Evolutionary conservation across 2,329 filamentous ascomycete species (phyloP).

Genomic region (Thyridium curvatum): DNA sequence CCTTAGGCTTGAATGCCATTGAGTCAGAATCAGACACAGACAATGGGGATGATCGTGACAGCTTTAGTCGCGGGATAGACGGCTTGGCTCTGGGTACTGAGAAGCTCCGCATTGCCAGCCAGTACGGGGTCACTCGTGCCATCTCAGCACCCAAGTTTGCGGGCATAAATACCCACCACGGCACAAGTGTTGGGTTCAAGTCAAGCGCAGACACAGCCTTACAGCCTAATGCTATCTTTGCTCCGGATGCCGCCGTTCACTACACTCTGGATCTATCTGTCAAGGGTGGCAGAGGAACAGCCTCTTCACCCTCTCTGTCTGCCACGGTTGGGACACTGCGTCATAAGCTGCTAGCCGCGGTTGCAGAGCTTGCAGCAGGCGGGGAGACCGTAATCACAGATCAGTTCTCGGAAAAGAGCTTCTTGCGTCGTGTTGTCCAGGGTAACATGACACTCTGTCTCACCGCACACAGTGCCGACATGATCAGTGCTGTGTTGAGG

Average conservation of each 20-base stretch:
- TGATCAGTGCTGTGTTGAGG: constrained; percentile 45
- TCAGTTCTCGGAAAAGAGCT: constrained; percentile 35
- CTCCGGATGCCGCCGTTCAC: constrained; percentile 43
- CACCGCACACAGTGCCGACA: constrained; percentile 52
- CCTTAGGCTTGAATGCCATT: constrained; percentile 53
- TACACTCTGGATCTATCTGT: constrained; percentile 46
- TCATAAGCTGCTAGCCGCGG: constrained; percentile 46
- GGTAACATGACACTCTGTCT: constrained; percentile 45
- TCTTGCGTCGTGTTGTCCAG: constrained; percentile 39
- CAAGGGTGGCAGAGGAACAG: constrained; percentile 32
- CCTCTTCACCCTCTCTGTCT: constrained; percentile 38
- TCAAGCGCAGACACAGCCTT: constrained; percentile 36
- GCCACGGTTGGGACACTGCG: constrained; percentile 45
- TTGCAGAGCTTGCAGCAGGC: constrained; percentile 22
- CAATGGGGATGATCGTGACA: constrained; percentile 31
- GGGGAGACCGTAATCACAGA: constrained; percentile 13
- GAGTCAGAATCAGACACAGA: constrained; percentile 43
- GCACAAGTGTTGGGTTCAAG: constrained; percentile 47
- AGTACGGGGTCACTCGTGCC: constrained; percentile 46
- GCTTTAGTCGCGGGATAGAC: constrained; percentile 47
- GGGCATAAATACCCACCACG: constrained; percentile 32
- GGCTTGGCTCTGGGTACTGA: constrained; percentile 42
- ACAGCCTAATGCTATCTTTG: constrained; percentile 40
- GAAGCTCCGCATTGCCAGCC: constrained; percentile 39
- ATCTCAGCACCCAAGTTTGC: constrained; percentile 42